Evolutionary conservation across 1,139 yeast species (phyloP), one percentile per base, ranked within the genome.

Genomic region (Blastobotrys elegans): DNA sequence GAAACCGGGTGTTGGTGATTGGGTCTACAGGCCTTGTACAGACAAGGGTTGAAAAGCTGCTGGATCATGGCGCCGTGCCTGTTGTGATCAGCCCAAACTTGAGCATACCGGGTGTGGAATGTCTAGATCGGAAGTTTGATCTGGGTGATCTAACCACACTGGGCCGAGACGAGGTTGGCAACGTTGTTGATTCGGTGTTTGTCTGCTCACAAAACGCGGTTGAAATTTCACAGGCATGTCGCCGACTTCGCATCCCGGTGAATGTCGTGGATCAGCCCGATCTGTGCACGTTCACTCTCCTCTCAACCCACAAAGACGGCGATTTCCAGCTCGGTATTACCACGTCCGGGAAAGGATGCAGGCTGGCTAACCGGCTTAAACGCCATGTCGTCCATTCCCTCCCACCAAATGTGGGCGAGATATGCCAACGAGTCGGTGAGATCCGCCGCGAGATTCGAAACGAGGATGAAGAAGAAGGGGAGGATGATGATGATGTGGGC

Each of bases 281-380:
- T 37, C 71, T 75, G 34, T 85, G 95, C 49, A 78, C 90, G 0
- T 90, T 90, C 62, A 79, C 94, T 0, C 64, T 89, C 49, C 70
- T 88, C 32, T 86, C 97, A 0, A 79, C 92, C 0, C 78, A 77
- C 60, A 68, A 70, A 1, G 80, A 82, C 48, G 95, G 95, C 1
- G 81, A 79, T 52, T 79, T 90, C 66, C 94, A 86, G 64, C 59
- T 90, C 45, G 95, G 96, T 0, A 80, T 90, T 4, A 81, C 94
- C 7, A 90, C 97, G 0, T 77, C 81, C 33, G 96, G 97, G 0
- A 85, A 85, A 65, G 97, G 97, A 1, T 90, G 97, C 67, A 79
- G 88, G 51, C 70, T 90, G 48, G 95, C 96, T 0, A 78, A 82
- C 50, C 73, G 96, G 55, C 76, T 90, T 59, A 83, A 81, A 58